Base-by-base conservation (phyloP, 2,329 filamentous ascomycete species). In the Fusarium tuaranense region DNA sequence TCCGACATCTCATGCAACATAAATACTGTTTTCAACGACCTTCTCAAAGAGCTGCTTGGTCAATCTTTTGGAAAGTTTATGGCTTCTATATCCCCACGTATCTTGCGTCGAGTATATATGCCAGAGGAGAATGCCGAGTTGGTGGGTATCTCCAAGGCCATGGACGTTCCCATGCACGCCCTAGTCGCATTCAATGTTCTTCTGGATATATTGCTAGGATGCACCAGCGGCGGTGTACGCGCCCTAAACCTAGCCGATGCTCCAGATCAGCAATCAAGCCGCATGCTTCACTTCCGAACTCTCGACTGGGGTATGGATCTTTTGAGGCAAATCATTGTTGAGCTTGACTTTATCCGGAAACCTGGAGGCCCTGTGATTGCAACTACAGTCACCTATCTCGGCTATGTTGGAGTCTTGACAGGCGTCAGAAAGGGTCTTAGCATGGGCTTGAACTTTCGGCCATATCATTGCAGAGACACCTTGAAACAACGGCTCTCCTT, bases 191-290 rank as follows among this genome's bases (percentile, higher is more conserved):
- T 92, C 74, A 93, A 93, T 74, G 88, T 90, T 2, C 81, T 92
- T 2, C 83, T 93, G 2, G 92, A 93, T 75, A 81, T 89, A 7
- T 83, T 93, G 39, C 87, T 93, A 81, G 91, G 91, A 3, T 93
- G 92, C 78, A 92, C 91, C 1, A 92, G 89, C 55, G 83, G 83
- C 5, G 83, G 82, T 0, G 80, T 78, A 0, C 75, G 81, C 1
- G 73, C 78, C 0, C 2, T 79, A 0, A 68, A 75, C 18, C 27
- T 59, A 3, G 41, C 38, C n/a, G 61, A 7, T 4, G 14, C 30
- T 5, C 22, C 62, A 10, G 7, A 38, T 2, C 27, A 20, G 3
- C 46, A 48, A 41, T 36, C 80, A 82, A 77, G 72, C 18, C 73
- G 66, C 36, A 72, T 90, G 82, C 76, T 90, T 71, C 89, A 90